Evolutionary conservation across 179 eudicot genomes (phyloP).

Genomic region (Carnegiea gigantea): DNA sequence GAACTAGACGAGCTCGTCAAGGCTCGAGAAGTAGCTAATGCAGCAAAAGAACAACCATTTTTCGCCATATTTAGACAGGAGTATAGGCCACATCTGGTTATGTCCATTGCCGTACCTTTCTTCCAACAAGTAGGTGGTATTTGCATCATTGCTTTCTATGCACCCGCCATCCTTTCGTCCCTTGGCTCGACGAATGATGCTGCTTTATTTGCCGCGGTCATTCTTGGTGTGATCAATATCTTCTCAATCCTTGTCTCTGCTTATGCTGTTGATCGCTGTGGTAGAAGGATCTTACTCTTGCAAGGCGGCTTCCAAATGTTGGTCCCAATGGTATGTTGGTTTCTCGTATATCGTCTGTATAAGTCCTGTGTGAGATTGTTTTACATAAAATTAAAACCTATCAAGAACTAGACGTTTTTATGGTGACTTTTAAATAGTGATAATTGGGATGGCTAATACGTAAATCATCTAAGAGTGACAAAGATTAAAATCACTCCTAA

Average conservation of each 20-base stretch:
- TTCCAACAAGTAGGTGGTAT: conserved; percentile 45
- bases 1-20: conserved; percentile 34
- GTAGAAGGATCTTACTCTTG: conserved; percentile 34
- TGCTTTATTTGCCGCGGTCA: conserved; percentile 31
- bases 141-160: conserved; percentile 36
- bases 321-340: conserved; percentile 10
- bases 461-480: no score
- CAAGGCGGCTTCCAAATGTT: conserved; percentile 42
- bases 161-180: conserved; percentile 31
- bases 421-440: no score
- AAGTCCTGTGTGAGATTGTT: no score
- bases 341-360: neutral
- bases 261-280: conserved; percentile 35
- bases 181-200: conserved; percentile 32
- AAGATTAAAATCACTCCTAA: no score
- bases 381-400: no score
- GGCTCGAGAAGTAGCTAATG: conserved; percentile 28
- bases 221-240: conserved; percentile 25
- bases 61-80: conserved; percentile 26
- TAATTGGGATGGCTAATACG: no score
- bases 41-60: conserved; percentile 21
- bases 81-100: conserved; percentile 37
- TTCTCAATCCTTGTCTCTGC: conserved; percentile 31
- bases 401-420: no score
- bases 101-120: conserved; percentile 37